Evolutionary conservation across 495 filamentous ascomycete genomes (phyloP).

Genomic region (Talaromyces nanjingensis): DNA sequence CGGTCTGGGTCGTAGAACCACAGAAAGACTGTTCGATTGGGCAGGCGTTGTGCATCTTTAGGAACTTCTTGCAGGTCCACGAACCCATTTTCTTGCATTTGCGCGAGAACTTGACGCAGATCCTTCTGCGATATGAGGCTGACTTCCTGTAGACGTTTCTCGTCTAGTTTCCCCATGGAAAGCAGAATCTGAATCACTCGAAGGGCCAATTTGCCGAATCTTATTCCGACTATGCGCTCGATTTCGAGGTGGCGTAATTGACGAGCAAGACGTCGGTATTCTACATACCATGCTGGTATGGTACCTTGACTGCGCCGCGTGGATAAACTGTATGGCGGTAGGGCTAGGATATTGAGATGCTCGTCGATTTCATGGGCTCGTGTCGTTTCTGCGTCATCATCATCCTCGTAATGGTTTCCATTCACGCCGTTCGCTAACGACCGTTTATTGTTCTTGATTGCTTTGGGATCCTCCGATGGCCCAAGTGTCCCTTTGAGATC

Average conservation of each 20-base stretch:
- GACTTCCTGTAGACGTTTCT: constrained; percentile 70
- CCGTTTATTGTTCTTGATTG: constrained; percentile 26
- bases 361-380: constrained; percentile 53
- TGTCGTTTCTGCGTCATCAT: constrained; percentile 19
- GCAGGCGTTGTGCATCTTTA: constrained; percentile 67
- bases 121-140: constrained; percentile 73
- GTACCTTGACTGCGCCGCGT: constrained; percentile 35
- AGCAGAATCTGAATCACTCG: constrained; percentile 76
- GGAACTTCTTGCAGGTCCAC: constrained; percentile 90
- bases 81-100: constrained; percentile 75
- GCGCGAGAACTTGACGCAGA: constrained; percentile 69
- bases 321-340: constrained; percentile 61
- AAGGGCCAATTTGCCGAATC: constrained; percentile 66
- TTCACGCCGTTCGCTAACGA: constrained; percentile 34
- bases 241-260: constrained; percentile 66
- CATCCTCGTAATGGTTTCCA: constrained; percentile 20
- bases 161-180: constrained; percentile 82
- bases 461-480: constrained; percentile 21
- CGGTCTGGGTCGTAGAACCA: constrained; percentile 82
- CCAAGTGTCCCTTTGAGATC: constrained; percentile 35
- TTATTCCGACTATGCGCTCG: constrained; percentile 66
- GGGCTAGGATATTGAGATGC: constrained; percentile 69
- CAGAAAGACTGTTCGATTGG: constrained; percentile 74
- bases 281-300: constrained; percentile 63
- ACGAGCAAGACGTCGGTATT: constrained; percentile 63